A percentile compares a stretch with the other conserved stretches of the same genome.
phyloP scores from a whole-genome alignment of 495 filamentous ascomycete species.

The Aspergillus panamensis region DNA sequence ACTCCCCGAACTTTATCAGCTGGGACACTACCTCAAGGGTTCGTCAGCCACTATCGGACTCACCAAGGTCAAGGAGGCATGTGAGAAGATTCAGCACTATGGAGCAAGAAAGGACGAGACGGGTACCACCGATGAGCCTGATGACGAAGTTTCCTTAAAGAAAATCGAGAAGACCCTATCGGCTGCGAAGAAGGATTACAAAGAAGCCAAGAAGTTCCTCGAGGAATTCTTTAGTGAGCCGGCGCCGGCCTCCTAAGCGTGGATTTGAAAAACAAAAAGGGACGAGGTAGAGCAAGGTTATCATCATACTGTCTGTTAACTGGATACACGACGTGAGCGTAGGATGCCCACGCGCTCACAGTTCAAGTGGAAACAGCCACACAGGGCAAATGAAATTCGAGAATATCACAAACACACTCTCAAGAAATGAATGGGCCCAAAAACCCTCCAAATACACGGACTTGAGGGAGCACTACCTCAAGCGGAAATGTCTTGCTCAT shows the following conservation, averaged over 20 bases:
- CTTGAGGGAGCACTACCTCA: neutral
- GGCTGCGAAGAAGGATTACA: slow-evolving; percentile 71
- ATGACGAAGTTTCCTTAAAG: slow-evolving; percentile 61
- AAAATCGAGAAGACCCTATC: slow-evolving; percentile 66
- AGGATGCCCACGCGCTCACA: neutral
- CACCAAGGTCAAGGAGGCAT: slow-evolving; percentile 85
- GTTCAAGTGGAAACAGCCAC: neutral
- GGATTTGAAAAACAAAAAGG: slow-evolving; percentile 6
- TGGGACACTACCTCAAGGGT: slow-evolving; percentile 96
- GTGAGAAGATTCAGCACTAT: slow-evolving; percentile 94
- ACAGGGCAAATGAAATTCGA: slow-evolving; percentile 8
- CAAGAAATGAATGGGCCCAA: neutral
- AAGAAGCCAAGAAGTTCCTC: slow-evolving; percentile 67
- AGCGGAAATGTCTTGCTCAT: neutral
- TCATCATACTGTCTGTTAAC: slow-evolving; percentile 14
- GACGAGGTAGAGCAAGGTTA: slow-evolving; percentile 13
- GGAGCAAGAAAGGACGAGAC: slow-evolving; percentile 75
- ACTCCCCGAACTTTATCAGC: slow-evolving; percentile 67
- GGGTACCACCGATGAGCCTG: slow-evolving; percentile 57
- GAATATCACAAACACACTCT: neutral
- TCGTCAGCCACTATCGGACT: slow-evolving; percentile 96
- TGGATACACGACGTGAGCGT: slow-evolving; percentile 17
- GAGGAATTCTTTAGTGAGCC: slow-evolving; percentile 63
- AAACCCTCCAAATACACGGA: neutral
- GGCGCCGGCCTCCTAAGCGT: slow-evolving; percentile 5